These are phyloP conservation scores for Fusarium sarcochroum DNA, from an alignment of 2,329 filamentous ascomycete species.

Conservation along the genomic window DNA sequence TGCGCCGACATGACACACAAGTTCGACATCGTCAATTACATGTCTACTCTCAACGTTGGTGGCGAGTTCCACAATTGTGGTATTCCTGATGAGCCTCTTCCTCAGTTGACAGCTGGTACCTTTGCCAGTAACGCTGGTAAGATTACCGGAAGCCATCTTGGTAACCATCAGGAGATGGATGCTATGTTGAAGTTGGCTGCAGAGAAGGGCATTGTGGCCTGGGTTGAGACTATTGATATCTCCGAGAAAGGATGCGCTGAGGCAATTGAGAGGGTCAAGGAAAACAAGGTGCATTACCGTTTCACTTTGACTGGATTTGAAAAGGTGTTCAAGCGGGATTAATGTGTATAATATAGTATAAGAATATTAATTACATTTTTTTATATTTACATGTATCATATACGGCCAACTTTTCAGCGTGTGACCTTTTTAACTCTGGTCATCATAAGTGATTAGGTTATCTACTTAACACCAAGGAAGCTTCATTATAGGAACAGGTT, in stretches of 20 bases:
- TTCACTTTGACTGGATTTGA: conserved; percentile 79
- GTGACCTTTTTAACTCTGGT: no score
- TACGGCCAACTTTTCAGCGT: no score
- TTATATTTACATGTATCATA: no score
- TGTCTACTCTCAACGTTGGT: conserved; percentile 66
- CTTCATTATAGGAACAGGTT: not conserved
- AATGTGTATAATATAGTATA: not conserved
- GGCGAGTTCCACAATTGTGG: conserved; percentile 72
- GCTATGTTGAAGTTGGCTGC: conserved; percentile 70
- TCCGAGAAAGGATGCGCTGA: conserved; percentile 77
- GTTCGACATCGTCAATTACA: conserved; percentile 68
- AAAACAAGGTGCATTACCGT: conserved; percentile 79
- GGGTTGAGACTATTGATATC: conserved; percentile 74
- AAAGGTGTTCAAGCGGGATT: conserved; percentile 67
- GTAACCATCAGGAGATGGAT: conserved; percentile 71
- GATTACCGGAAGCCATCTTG: conserved; percentile 70
- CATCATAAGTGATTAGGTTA: no score
- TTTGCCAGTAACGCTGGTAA: conserved; percentile 67
- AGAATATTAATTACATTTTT: not conserved
- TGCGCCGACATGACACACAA: conserved; percentile 64
- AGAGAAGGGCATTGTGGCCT: conserved; percentile 67
- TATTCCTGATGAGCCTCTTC: conserved; percentile 65
- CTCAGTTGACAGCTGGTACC: conserved; percentile 56
- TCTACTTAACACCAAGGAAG: no score
- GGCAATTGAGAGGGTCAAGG: conserved; percentile 77